Evolutionary conservation across 108 stramenopile genomes (phyloP).

Genomic region (Pseudonitzschia delicatissima): DNA sequence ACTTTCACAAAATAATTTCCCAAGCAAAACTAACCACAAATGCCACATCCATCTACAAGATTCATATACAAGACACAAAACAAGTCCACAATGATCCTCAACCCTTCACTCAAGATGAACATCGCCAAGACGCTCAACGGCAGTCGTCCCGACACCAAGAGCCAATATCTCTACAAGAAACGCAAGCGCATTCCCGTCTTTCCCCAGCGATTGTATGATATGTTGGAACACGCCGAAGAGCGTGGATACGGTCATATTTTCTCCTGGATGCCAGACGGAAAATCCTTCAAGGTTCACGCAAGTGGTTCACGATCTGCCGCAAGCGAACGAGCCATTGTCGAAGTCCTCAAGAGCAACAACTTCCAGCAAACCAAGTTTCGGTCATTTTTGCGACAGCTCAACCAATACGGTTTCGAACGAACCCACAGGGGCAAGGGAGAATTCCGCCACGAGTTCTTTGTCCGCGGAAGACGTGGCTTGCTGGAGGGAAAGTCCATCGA

Average conservation of each 20-base stretch:
- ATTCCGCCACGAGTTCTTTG: slow-evolving; percentile 31
- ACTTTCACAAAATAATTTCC: too few relatives aligned
- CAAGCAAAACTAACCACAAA: too few relatives aligned
- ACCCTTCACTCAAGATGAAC: too few relatives aligned
- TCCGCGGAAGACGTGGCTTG: not conserved
- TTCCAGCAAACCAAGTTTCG: slow-evolving; percentile 34
- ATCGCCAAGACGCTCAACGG: too few relatives aligned
- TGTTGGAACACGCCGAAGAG: slow-evolving; percentile 30
- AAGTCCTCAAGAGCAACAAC: not conserved
- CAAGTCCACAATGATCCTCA: too few relatives aligned
- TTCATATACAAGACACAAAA: too few relatives aligned
- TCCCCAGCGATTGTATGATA: slow-evolving; percentile 34
- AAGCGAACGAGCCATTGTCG: not conserved
- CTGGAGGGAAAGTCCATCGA: not conserved
- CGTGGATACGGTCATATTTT: slow-evolving; percentile 49
- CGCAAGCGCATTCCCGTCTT: too few relatives aligned
- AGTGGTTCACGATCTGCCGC: not conserved
- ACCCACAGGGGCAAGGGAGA: slow-evolving; percentile 37
- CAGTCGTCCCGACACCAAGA: too few relatives aligned
- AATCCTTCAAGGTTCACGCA: slow-evolving; percentile 3
- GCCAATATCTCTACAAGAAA: too few relatives aligned
- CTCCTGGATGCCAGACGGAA: slow-evolving; percentile 53
- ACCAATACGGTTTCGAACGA: slow-evolving; percentile 55
- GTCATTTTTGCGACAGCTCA: slow-evolving; percentile 55
- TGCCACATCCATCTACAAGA: too few relatives aligned